These are phyloP conservation scores for Pyrrhoderma noxium DNA, from an alignment of 1,284 basidiomycete species.

Conservation along the genomic window DNA sequence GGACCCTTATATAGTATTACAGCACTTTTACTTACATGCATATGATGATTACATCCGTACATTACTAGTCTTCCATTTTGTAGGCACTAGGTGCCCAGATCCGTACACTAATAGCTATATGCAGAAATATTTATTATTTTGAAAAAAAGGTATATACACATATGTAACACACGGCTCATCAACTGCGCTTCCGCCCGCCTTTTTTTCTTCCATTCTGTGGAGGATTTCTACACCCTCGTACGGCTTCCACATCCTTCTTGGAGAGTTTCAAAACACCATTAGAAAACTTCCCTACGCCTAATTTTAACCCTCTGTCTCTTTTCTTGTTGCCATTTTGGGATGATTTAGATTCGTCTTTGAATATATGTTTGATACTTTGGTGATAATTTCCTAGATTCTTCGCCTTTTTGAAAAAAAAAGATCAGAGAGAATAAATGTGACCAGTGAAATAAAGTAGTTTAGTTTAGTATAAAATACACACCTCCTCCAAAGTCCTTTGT, in stretches of 20 bases:
- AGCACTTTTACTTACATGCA: no score
- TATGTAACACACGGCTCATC: no score
- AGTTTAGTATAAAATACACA: conserved; percentile 24
- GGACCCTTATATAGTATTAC: no score
- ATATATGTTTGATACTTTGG: conserved; percentile 61
- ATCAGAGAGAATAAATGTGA: conserved; percentile 16
- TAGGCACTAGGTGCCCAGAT: no score
- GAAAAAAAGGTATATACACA: no score
- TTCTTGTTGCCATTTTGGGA: conserved; percentile 32
- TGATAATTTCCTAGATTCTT: conserved; percentile 79
- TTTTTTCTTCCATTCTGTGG: no score
- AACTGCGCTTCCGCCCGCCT: no score
- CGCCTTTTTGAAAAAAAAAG: conserved; percentile 36
- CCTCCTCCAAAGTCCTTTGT: conserved; percentile 56
- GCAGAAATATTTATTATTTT: no score
- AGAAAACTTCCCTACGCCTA: conserved; percentile 72
- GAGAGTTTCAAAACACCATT: conserved; percentile 60
- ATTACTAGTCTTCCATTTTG: no score
- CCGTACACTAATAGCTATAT: no score
- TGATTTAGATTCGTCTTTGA: conserved; percentile 34
- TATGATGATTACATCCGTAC: no score
- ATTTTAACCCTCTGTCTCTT: conserved; percentile 55
- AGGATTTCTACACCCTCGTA: conserved; percentile 27
- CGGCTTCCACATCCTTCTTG: conserved; percentile 47
- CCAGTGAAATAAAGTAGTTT: conserved; percentile 8